Conservation (phyloP, 768 basidiomycete genomes). For the Chalciporus piperatus region DNA sequence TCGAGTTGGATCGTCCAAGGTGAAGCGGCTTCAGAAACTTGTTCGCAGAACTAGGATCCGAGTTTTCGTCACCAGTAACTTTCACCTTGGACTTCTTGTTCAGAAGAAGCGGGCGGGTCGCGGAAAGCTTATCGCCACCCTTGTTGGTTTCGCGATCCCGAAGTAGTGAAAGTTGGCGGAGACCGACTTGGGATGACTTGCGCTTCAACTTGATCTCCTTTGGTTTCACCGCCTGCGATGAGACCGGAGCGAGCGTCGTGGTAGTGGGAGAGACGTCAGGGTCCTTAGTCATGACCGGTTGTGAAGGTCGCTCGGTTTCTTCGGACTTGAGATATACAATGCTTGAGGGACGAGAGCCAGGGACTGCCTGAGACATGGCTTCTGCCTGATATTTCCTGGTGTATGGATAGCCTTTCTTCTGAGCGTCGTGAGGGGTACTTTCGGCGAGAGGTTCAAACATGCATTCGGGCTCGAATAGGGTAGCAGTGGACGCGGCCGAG, state of each 20-base stretch:
- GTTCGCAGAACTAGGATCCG: constrained; percentile 33
- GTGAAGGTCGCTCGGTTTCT: constrained; percentile 36
- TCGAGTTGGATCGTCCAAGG: constrained; percentile 61
- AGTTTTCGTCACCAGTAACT: constrained; percentile 34
- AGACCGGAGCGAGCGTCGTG: constrained; percentile 43
- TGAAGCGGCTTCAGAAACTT: constrained; percentile 57
- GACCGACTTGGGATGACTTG: constrained; percentile 33
- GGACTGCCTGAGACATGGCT: constrained; percentile 19
- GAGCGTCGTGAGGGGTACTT: constrained; percentile 60
- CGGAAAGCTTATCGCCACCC: constrained; percentile 22
- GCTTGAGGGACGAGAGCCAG: constrained; percentile 46
- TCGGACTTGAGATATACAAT: constrained; percentile 66
- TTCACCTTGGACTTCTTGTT: constrained; percentile 49
- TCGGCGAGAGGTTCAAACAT: constrained; percentile 37
- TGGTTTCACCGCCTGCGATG: constrained; percentile 49
- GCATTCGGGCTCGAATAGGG: constrained; percentile 49
- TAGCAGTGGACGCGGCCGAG: constrained; percentile 60
- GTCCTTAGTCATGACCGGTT: constrained; percentile 2
- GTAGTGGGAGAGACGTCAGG: constrained; percentile 16
- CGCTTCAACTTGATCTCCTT: constrained; percentile 49
- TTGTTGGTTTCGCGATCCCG: constrained; percentile 52
- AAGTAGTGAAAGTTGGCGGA: constrained; percentile 63
- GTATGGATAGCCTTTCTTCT: constrained; percentile 25
- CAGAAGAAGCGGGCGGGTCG: constrained; percentile 55
- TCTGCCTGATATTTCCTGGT: constrained; percentile 17